Evolutionary conservation across 208 protist species (phyloP), one percentile per base, ranked within the genome.

Genomic region (Trypanosoma avium): DNA sequence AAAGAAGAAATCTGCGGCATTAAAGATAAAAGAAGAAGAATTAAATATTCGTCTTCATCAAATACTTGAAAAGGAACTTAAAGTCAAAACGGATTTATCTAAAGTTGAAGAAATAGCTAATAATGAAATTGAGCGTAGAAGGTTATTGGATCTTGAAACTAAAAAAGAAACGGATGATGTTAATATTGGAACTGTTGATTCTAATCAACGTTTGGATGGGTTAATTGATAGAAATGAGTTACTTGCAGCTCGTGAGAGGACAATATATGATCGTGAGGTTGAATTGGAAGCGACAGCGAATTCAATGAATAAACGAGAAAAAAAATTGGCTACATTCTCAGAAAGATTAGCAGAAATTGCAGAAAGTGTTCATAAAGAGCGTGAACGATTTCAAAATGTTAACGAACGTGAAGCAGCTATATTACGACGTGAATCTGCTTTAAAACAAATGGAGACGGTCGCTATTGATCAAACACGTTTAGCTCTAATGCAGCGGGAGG

Each of bases 271-370:
- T 35, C 49, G 67, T 36, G 61, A 65, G 17, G 48, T 22, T 21
- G 73, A 75, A 15, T 35, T 91, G 29, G 50, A 79, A 26, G 35
- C 42, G 29, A 61, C 72, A 59, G 50, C 67, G 19, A 43, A 45
- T 3, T 42, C 59, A 36, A 21, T 84, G 36, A 75, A 81, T 30
- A 54, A 65, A 21, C 76, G 84, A 17, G 84, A 91, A 60, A 32
- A 56, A 40, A 52, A 66, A 10, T 36, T 75, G 2, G 79, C 70
- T 15, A 36, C 49, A 10, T 67, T 83, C 22, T 75, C 79, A 19
- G 77, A 77, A 43, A 75, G 82, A 40, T 72, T 88, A 6, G 76
- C 76, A n/a, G 61, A 61, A 8, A 84, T 88, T 29, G 84, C 84
- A n/a, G 75, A 83, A 33, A 68, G 67, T 45, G 64, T 90, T 29